Evolutionary conservation across 768 basidiomycete genomes (phyloP), one percentile per base, ranked within the genome.

Genomic region (Neoboletus subvelutipes): DNA sequence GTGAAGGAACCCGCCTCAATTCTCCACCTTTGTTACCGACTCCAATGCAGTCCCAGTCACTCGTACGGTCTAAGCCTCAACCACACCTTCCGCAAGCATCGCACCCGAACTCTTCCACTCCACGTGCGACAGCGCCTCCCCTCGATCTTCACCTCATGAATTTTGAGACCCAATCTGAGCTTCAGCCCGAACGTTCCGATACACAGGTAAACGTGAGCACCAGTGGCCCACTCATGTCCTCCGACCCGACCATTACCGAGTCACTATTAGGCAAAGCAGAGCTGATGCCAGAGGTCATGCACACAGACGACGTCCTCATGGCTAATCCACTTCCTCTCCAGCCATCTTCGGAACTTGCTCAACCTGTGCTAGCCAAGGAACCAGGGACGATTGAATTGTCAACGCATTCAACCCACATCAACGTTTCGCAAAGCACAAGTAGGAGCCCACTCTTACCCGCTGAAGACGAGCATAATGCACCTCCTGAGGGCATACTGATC

Each of bases 81-180:
- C 2, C 45, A 28, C 45, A 53, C 26, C 24, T 22, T 33, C 17
- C 52, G 12, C 55, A 53, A 24, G 12, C 50, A 15, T 42, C 45
- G 2, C 42, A 18, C 49, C 47, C 24, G 13, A 43, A 33, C 34
- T 46, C 53, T 2, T 39, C 50, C 5, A 28, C 18, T 17, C 26
- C 47, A 33, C 45, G 12, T 37, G 11, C 39, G 6, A 40, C 59
- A 39, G 8, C 47, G 33, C 54, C 61, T 31, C 58, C 66, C 43
- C 40, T 49, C 13, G 57, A 60, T 26, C 36, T 34, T 33, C 53
- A 53, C 49, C 40, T 46, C 45, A 42, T 29, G 45, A 51, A 46
- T 20, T 26, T 50, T 9, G 60, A 45, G 43, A 26, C 49, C 10
- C 56, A 49, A 43, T 31, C 29, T 26, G 47, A 46, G 22, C 20